Evolutionary conservation across 2,329 filamentous ascomycete genomes (phyloP), one percentile per base, ranked within the genome.

Genomic region (Verticillium klebahnii): DNA sequence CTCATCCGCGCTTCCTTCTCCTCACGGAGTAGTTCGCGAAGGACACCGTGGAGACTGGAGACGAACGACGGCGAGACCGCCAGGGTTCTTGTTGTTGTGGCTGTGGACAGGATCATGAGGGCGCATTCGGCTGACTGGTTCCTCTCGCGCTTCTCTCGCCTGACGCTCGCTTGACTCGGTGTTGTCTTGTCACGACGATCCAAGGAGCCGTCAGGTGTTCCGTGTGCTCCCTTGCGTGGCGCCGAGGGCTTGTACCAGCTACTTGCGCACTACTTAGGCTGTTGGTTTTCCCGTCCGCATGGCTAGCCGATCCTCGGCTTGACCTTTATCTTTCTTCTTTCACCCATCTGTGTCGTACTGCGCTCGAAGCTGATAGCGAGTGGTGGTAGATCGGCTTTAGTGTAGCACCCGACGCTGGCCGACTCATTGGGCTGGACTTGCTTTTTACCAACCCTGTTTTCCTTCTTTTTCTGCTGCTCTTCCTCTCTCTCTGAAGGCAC

Each of bases 1-100:
- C 11, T 15, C 32, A 55, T 45, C 59, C 59, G 56, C 59, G 50
- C 50, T 52, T 58, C 57, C 52, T 62, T 50, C 60, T 52, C 50
- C 19, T 50, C 40, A 14, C n/a, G 40, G 40, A 19, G 40, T 23
- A 23, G 40, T 23, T 50, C 40, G 40, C 40, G 40, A 50, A 50
- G 40, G 40, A 12, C 40, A 50, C 5, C 40, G 40, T 23, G 40
- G 40, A 50, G 40, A 50, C n/a, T 23, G 40, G 40, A 11, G 40
- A 23, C 40, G 3, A n/a, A 50, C n/a, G 40, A 50, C 19, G 40
- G 40, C 40, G 19, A 50, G n/a, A 7, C 40, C 40, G 40, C 40
- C 40, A 23, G 23, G 40, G 19, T n/a, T 50, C 6, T 50, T 45
- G 11, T 14, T 14, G 9, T 50, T 23, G 29, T 6, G 29, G 29